Evolutionary conservation across 2,329 filamentous ascomycete species (phyloP).

Genomic region (Aspergillus floridensis): DNA sequence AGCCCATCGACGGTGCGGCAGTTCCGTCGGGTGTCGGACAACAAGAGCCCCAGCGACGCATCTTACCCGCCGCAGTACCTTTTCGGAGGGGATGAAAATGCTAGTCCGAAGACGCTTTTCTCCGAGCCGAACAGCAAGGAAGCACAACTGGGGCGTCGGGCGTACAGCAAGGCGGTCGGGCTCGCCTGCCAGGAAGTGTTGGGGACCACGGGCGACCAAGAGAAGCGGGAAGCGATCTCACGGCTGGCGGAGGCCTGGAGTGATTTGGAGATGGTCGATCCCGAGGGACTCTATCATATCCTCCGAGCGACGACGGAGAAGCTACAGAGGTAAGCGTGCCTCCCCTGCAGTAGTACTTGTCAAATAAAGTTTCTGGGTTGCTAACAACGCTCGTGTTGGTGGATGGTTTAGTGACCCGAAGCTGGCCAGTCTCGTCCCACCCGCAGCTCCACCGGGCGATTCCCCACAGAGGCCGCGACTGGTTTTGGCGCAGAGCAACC

Average conservation of each 20-base stretch:
- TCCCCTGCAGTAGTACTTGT: conserved; percentile 5
- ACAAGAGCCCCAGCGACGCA: conserved; percentile 43
- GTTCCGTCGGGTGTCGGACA: conserved; percentile 81
- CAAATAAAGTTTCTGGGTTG: background rate
- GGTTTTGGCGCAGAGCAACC: conserved; percentile 76
- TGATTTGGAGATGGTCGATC: conserved; percentile 79
- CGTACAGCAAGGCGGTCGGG: conserved; percentile 79
- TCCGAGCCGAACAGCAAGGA: conserved; percentile 63
- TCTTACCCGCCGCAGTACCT: conserved; percentile 25
- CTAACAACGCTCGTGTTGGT: conserved; percentile 13
- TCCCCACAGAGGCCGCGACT: conserved; percentile 61
- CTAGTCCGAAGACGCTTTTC: conserved; percentile 35
- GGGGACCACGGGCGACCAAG: conserved; percentile 67
- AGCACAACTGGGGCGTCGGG: conserved; percentile 72
- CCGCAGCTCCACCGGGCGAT: conserved; percentile 32
- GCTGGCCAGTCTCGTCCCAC: conserved; percentile 40
- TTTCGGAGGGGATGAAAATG: conserved; percentile 40
- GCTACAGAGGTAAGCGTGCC: conserved; percentile 51
- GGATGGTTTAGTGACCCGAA: conserved; percentile 34
- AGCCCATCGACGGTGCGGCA: conserved; percentile 86
- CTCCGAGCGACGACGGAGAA: conserved; percentile 74
- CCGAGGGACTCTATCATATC: conserved; percentile 84
- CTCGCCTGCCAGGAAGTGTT: conserved; percentile 80
- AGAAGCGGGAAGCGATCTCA: conserved; percentile 81
- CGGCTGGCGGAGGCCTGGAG: conserved; percentile 83